These are phyloP conservation scores for Phytopythium montanum DNA, from an alignment of 352 stramenopile species.

Conservation along the genomic window DNA sequence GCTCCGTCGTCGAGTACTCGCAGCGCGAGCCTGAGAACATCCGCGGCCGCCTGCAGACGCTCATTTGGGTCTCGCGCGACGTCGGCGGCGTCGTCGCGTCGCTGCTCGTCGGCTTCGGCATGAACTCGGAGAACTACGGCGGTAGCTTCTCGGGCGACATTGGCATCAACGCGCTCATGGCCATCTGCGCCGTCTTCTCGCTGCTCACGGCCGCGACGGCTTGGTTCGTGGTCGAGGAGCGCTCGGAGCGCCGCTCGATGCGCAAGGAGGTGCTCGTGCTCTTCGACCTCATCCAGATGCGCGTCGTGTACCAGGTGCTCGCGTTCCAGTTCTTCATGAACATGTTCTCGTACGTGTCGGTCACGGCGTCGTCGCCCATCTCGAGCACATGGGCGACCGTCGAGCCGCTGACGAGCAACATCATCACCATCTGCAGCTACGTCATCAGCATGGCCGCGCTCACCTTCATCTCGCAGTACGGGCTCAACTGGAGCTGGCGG, in stretches of 20 bases:
- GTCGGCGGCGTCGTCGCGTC: conserved; percentile 28
- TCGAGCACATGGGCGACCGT: conserved; percentile 30
- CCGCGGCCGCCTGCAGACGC: conserved; percentile 38
- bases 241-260: conserved; percentile 8
- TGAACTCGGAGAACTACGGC: conserved; percentile 38
- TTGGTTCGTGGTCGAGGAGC: conserved; percentile 30
- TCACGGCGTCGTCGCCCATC: conserved; percentile 28
- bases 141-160: conserved; percentile 29
- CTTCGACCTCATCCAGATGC: conserved; percentile 38
- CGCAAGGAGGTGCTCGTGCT: conserved; percentile 22
- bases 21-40: conserved; percentile 39
- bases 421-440: conserved; percentile 22
- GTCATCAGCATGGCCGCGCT: conserved; percentile 31
- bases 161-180: conserved; percentile 30
- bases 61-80: conserved; percentile 29
- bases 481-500: conserved; percentile 50
- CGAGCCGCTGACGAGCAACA: conserved; percentile 27
- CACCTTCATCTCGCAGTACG: conserved; percentile 18
- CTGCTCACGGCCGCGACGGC: conserved; percentile 26
- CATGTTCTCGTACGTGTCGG: conserved; percentile 37
- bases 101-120: conserved; percentile 29
- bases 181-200: conserved; percentile 21
- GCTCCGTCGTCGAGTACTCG: conserved; percentile 41
- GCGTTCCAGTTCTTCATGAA: conserved; percentile 45
- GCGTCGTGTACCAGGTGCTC: conserved; percentile 44